Evolutionary conservation across 352 stramenopile genomes (phyloP), one percentile per base, ranked within the genome.

Genomic region (Pythium periplocum): DNA sequence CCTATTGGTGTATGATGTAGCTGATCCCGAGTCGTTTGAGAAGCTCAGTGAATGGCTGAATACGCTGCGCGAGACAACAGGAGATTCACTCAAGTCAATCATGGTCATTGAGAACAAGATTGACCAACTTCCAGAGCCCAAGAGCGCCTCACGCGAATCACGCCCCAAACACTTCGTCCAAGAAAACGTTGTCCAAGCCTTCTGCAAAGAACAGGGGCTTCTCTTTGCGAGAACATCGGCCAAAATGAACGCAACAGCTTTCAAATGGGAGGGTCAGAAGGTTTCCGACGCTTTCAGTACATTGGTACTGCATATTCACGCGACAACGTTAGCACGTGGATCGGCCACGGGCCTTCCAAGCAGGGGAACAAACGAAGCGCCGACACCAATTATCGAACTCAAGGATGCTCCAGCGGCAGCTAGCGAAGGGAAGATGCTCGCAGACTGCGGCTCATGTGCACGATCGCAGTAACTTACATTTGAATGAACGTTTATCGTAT

Each of bases 21-120:
- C 79, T 1, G 88, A 97, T 42, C 62, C 59, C 0, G 75, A 92
- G 10, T 92, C 68, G 61, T 97, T 97, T 58, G 69, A 74, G 12
- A 90, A 90, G 50, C 82, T 97, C 0, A 68, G 78, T 10, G 88
- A 90, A 45, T 97, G 90, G 90, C 78, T 97, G 2, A 78, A 85
- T 49, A 92, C 96, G 33, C 64, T 97, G 6, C 73, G 74, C 4
- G 83, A 96, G 48, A 91, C 91, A 2, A 82, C 88, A 6, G 87
- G 80, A 8, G 75, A 90, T 11, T 91, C 87, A 9, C 90, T 97
- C 47, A 78, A 83, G 42, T 68, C 69, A 10, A 87, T 96, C 51
- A 84, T 86, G 61, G 90, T 97, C 33, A 65, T 93, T 3, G 90
- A 95, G 52, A 97, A 97, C 79, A 97, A 97, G 64, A 75, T 81